Conservation (phyloP, 2,329 filamentous ascomycete species). For the Zasmidium cellare region DNA sequence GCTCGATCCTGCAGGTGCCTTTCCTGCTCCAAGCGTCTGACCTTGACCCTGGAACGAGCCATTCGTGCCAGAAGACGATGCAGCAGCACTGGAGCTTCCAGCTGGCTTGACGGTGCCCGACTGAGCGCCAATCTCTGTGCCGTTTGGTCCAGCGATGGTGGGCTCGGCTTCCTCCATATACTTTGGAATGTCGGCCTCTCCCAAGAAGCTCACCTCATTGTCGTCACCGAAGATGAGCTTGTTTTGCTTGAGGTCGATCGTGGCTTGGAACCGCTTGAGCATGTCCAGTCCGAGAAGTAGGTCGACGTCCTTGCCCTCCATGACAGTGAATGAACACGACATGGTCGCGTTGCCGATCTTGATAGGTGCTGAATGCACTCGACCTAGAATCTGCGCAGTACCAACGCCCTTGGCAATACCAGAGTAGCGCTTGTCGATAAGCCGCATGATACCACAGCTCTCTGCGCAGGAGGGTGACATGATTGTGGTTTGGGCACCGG, state of each 20-base stretch:
- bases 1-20: constrained; percentile 13
- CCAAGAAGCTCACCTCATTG: constrained; percentile 83
- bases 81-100: constrained; percentile 27
- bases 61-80: constrained; percentile 20
- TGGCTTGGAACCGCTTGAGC: constrained; percentile 92
- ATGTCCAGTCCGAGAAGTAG: constrained; percentile 92
- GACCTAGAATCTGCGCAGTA: constrained; percentile 89
- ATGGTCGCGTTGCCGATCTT: constrained; percentile 85
- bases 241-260: constrained; percentile 82
- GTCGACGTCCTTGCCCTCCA: constrained; percentile 98
- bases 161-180: constrained; percentile 76
- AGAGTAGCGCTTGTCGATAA: constrained; percentile 88
- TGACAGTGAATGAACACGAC: constrained; percentile 95
- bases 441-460: constrained; percentile 89
- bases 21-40: constrained; percentile 29
- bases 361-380: constrained; percentile 93
- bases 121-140: constrained; percentile 82
- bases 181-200: constrained; percentile 93
- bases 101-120: constrained; percentile 72
- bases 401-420: constrained; percentile 92
- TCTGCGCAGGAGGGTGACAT: constrained; percentile 96
- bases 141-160: constrained; percentile 78
- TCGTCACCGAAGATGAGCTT: constrained; percentile 73
- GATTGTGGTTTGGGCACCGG: constrained; percentile 95
- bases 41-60: constrained; percentile 33